Base-by-base conservation (phyloP, 306 rosid genomes). In the Citrullus colocynthis region DNA sequence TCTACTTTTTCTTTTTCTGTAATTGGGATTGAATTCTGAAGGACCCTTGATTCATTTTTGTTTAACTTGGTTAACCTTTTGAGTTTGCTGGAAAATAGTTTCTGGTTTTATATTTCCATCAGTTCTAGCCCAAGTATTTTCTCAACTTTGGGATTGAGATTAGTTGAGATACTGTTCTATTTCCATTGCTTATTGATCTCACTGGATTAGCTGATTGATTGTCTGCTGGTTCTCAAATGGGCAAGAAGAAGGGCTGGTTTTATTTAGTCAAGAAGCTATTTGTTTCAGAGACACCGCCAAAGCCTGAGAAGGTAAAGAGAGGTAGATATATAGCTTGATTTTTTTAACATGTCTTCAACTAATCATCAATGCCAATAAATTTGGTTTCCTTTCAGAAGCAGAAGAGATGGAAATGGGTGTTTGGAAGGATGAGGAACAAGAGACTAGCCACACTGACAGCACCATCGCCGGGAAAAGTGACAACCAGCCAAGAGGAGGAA, bases 211-310 rank as follows among this genome's bases (percentile, higher is more conserved):
- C 14, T 84, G 83, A 80, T 72, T 63, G 51, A 42, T 34, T 5
- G 56, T 51, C 56, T 59, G 28, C 55, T 49, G 74, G 66, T 82
- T 82, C 76, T 77, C 64, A 82, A 85, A 94, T 90, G 98, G 91
- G 89, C 45, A 91, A 88, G 85, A 87, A 87, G 85, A 92, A 89
- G 86, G 85, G 93, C 77, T 91, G 96, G 97, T 89, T 94, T 80
- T 85, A 57, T 85, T 54, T 90, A 15, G 89, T 91, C 86, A 91
- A 90, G 86, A 89, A 89, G 80, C 81, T 91, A 75, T 94, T 94
- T 56, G 42, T 72, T 78, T 74, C 93, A 86, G 94, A 88, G 21
- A 75, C 89, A 65, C 86, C 88, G 58, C 82, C 90, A 4, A 82
- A 85, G 55, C 90, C 87, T 81, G 93, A 88, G 65, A 89, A 89